Percentiles rank a stretch among this genome's conserved stretches.
Conservation (phyloP, 257 asterid species). For the Echites panduratus region DNA sequence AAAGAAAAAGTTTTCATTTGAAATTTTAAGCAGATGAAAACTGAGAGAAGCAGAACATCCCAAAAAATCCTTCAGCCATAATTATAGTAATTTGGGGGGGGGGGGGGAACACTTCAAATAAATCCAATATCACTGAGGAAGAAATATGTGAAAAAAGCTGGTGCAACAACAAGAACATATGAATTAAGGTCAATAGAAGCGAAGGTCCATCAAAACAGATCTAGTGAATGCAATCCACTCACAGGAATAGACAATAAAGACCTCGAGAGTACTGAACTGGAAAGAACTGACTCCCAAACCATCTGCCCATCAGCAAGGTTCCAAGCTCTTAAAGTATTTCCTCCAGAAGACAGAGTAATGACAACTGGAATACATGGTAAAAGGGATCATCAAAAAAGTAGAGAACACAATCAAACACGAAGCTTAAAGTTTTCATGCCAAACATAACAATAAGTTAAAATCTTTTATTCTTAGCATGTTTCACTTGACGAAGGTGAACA, state of each 20-base stretch:
- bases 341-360: constrained; percentile 73
- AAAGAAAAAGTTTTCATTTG: neutral
- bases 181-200: neutral
- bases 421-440: neutral
- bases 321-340: constrained; percentile 94
- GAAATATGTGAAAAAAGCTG: neutral
- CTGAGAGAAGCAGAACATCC: neutral
- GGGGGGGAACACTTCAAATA: neutral
- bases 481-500: neutral
- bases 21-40: neutral
- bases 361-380: constrained; percentile 52
- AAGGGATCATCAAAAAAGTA: neutral
- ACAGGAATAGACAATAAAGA: constrained; percentile 67
- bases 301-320: constrained; percentile 99
- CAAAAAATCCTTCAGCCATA: neutral
- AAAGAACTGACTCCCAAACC: constrained; percentile 91
- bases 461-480: too few species aligned
- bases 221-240: constrained; percentile 32
- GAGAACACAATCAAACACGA: neutral
- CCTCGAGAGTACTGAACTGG: constrained; percentile 52
- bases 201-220: neutral
- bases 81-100: neutral
- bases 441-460: neutral
- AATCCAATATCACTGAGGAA: neutral
- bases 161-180: neutral